Conservation (phyloP, 1,284 basidiomycete genomes). For the Marasmius sp. region DNA sequence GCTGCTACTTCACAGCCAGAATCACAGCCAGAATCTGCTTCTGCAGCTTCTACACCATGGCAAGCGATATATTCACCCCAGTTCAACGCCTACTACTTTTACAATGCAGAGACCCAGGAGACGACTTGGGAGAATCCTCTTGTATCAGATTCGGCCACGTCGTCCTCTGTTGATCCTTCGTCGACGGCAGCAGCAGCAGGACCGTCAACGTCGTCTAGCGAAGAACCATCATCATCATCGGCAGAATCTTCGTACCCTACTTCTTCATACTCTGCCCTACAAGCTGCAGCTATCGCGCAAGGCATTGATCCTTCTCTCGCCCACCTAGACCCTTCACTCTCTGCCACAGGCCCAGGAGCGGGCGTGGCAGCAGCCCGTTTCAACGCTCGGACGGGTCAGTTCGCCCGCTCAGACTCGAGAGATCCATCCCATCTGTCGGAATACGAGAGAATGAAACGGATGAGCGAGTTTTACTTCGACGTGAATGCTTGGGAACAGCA, state of each 20-base stretch:
- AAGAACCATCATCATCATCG: constrained; percentile 22
- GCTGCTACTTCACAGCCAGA: constrained; percentile 12
- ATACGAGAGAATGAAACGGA: constrained; percentile 80
- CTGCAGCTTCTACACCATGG: constrained; percentile 49
- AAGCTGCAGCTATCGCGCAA: constrained; percentile 65
- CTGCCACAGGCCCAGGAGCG: constrained; percentile 38
- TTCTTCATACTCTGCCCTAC: constrained; percentile 42
- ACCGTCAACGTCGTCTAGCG: constrained; percentile 10
- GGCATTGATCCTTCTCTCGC: constrained; percentile 87
- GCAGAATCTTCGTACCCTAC: constrained; percentile 24
- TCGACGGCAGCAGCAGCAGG: constrained; percentile 21
- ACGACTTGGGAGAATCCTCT: constrained; percentile 91
- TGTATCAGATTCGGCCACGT: constrained; percentile 17
- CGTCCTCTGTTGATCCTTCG: constrained; percentile 24
- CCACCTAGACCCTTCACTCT: constrained; percentile 75
- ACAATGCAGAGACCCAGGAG: constrained; percentile 75
- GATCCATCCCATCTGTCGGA: constrained; percentile 80
- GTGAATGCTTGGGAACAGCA: constrained; percentile 80
- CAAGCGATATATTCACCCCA: constrained; percentile 84
- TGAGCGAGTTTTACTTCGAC: constrained; percentile 90
- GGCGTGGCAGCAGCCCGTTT: constrained; percentile 60
- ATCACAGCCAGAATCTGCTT: constrained; percentile 13
- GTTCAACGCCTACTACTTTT: constrained; percentile 88
- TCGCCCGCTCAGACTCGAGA: constrained; percentile 63
- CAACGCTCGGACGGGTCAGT: constrained; percentile 83